Evolutionary conservation across 2,329 filamentous ascomycete species (phyloP), one percentile per base, ranked within the genome.

Genomic region (Ophiocordyceps camponoti-leonardi): DNA sequence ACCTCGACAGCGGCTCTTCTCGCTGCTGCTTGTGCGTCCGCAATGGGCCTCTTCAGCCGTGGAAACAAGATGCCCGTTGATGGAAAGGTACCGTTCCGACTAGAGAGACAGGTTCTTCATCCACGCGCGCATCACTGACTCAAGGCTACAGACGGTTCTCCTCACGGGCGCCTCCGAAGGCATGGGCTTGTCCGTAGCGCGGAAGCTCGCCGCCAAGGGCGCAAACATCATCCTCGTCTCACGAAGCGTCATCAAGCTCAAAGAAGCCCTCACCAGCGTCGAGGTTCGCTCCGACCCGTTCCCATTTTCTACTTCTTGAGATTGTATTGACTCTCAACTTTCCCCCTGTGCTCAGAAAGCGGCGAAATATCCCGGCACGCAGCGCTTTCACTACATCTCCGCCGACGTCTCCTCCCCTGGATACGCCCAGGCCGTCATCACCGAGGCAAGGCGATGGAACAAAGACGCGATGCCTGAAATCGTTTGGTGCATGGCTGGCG

Each of bases 81-180:
- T 54, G 86, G 86, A 61, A 84, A 83, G 71, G 88, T 92, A 8
- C 61, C 44, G 68, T 57, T 14, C 2, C 6, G 5, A 28, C n/a
- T 1, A 39, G 18, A 18, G 35, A 39, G 5, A 39, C n/a, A n/a
- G n/a, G n/a, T n/a, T 18, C 3, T 39, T 6, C 22, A 7, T 37
- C 16, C 16, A n/a, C 7, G 4, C 18, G 10, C 35, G 35, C n/a
- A 4, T 19, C 35, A 20, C 46, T 50, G 37, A 35, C 44, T 20
- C 48, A 46, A 30, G 13, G 11, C 45, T 22, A 12, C 44, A 94
- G 87, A 94, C 88, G 2, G 72, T 93, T 45, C 69, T 96, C 46
- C 69, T 98, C 45, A 98, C 92, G 0, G 92, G 92, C 42, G 87
- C 81, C 30, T 95, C 92, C 0, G 85, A 95, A 58, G 92, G 92